phyloP scores from a whole-genome alignment of 2,329 filamentous ascomycete species.

The Aspergillus unguis region DNA sequence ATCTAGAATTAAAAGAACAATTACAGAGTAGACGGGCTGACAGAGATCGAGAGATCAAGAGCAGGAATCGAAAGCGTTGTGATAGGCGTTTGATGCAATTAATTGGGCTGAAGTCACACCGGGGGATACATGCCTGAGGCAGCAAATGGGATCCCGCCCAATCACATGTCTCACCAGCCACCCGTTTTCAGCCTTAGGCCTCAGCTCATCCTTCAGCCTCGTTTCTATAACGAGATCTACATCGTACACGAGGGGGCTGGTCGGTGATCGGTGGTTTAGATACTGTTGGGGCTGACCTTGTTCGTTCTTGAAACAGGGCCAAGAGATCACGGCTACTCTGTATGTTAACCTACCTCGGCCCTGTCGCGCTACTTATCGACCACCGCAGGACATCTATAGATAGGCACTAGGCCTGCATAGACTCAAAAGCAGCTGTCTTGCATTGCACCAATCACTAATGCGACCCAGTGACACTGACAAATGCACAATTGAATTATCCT shows the following conservation, averaged over 20 bases:
- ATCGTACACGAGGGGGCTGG: background rate
- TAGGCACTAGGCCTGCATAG: too few relatives aligned
- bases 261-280: too few relatives aligned
- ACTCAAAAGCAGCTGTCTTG: background rate
- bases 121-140: conserved; percentile 12
- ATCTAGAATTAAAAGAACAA: background rate
- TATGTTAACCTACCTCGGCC: too few relatives aligned
- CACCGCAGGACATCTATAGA: too few relatives aligned
- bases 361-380: too few relatives aligned
- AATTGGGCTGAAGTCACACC: conserved; percentile 12
- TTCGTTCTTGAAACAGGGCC: background rate
- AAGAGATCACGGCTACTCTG: background rate
- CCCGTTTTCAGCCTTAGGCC: conserved; percentile 9
- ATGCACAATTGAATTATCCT: conserved; percentile 1
- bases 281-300: background rate
- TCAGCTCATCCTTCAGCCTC: background rate
- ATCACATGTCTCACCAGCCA: conserved; percentile 17
- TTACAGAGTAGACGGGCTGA: background rate
- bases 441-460: conserved; percentile 6
- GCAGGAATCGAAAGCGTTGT: background rate
- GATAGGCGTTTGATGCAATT: conserved; percentile 10
- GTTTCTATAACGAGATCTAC: background rate
- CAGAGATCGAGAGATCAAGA: conserved; percentile 5
- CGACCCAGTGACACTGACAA: background rate
- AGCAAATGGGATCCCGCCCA: conserved; percentile 4